Base-by-base conservation (phyloP, 805 yeast genomes). In the Metschnikowia proteae region DNA sequence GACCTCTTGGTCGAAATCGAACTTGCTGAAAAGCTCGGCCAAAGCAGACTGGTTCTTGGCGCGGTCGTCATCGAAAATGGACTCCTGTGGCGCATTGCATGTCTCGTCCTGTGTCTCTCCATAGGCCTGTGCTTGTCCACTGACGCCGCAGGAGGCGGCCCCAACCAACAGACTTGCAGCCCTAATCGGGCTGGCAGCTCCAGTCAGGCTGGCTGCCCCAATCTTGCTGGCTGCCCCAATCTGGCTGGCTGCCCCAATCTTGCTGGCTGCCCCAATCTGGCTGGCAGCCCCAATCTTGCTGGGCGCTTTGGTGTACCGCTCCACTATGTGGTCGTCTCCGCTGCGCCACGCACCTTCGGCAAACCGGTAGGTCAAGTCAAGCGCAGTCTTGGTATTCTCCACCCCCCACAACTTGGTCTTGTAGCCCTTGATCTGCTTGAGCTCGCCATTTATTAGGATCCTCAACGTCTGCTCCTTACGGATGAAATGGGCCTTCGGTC, bases 371-470 rank as follows among this genome's bases (percentile, higher is more conserved):
- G 84, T 86, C 55, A 90, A 71, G 56, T 85, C 94, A 31, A 76
- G 74, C 2, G 75, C 63, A 3, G 75, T 71, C 58, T 79, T 84
- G 53, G 80, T 76, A 68, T 86, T 87, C 55, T 86, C 90, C 52
- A 81, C 76, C 3, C 98, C 98, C 99, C 99, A 92, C 36, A 94
- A 75, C 62, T 90, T 90, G 30, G 84, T 81, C 67, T 90, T 89
- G 57, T 76, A 78, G 55, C 84, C 72, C 57, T 79, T 80, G 48
- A 86, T 66, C 4, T 73, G 71, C 64, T 79, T 82, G 46, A 80
- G 66, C 40, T 67, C 77, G 5, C 84, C 88, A 58, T 78, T 81
- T 50, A 79, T 74, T 51, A 71, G 73, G 3, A 85, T 75, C 56
- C 97, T 75, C 53, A 88, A 73, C 0, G 95, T 83, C 54, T 83